Evolutionary conservation across 805 yeast species (phyloP).

Genomic region (Ogataea thermomethanolica): DNA sequence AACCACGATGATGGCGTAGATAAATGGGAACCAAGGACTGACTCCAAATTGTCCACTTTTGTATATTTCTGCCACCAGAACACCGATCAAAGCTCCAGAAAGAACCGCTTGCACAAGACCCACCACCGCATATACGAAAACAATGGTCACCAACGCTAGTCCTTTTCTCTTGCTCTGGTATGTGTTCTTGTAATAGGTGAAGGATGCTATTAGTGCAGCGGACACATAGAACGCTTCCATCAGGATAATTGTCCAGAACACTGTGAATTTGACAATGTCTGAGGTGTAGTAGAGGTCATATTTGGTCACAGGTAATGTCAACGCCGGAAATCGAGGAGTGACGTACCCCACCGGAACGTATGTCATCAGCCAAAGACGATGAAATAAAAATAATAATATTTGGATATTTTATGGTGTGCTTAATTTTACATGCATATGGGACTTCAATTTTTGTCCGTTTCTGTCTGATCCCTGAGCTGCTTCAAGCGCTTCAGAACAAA

Average conservation of each 20-base stretch:
- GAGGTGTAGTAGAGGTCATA: slow-evolving; percentile 62
- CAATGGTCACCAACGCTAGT: slow-evolving; percentile 37
- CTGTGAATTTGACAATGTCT: slow-evolving; percentile 82
- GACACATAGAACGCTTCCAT: slow-evolving; percentile 58
- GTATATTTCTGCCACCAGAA: slow-evolving; percentile 71
- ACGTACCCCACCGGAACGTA: slow-evolving; percentile 73
- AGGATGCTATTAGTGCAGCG: slow-evolving; percentile 61
- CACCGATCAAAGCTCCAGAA: slow-evolving; percentile 74
- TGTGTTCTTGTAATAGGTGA: slow-evolving; percentile 41
- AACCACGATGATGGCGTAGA: slow-evolving; percentile 69
- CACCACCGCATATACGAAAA: slow-evolving; percentile 44
- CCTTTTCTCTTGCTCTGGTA: slow-evolving; percentile 9
- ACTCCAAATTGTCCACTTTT: slow-evolving; percentile 76
- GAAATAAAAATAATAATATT: neutral
- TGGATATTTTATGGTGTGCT: neutral
- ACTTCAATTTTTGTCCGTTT: neutral
- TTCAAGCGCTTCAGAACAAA: slow-evolving; percentile 37
- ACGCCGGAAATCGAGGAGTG: slow-evolving; percentile 76
- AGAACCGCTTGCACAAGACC: slow-evolving; percentile 66
- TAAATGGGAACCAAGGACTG: slow-evolving; percentile 94
- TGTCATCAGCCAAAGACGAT: slow-evolving; percentile 4
- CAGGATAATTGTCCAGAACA: slow-evolving; percentile 75
- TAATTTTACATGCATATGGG: neutral
- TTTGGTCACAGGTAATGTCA: slow-evolving; percentile 63
- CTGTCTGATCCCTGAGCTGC: slow-evolving; percentile 25